A percentile compares a stretch with the other conserved stretches of the same genome.
Conservation (phyloP, 495 filamentous ascomycete species). For the Aspergillus affinis region DNA sequence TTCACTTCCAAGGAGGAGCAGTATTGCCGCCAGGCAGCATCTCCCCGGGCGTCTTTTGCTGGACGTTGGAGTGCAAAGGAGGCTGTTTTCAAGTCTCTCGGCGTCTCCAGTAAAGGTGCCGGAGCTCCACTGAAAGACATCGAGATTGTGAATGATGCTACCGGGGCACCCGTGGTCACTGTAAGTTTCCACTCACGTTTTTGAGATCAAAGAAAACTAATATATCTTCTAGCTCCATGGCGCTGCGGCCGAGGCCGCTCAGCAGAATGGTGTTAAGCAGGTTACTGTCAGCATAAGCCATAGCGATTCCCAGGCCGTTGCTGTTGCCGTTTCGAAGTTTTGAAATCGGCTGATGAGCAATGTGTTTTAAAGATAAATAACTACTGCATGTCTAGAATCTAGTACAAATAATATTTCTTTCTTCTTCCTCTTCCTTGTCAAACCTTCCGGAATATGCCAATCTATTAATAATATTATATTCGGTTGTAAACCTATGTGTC, state of each 20-base stretch:
- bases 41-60: conserved; percentile 81
- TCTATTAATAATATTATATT: no score
- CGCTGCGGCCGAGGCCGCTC: conserved; percentile 74
- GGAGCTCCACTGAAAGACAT: conserved; percentile 92
- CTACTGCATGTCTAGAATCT: conserved; percentile 13
- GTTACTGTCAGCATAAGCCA: conserved; percentile 94
- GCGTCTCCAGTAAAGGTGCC: conserved; percentile 80
- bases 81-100: conserved; percentile 96
- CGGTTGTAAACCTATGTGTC: no score
- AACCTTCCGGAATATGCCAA: neutral
- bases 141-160: conserved; percentile 79
- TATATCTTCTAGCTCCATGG: conserved; percentile 69
- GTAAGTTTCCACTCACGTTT: conserved; percentile 55
- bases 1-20: conserved; percentile 80
- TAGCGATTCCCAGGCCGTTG: conserved; percentile 86
- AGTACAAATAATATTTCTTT: conserved; percentile 4
- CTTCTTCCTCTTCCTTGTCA: neutral
- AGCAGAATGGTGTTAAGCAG: conserved; percentile 78
- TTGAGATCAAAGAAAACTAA: conserved; percentile 22
- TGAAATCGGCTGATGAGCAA: conserved; percentile 33
- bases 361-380: conserved; percentile 3
- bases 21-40: conserved; percentile 78
- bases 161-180: conserved; percentile 77
- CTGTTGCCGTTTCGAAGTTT: conserved; percentile 82
- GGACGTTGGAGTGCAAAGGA: conserved; percentile 97